These are phyloP conservation scores for Tilletiaria anomala DNA, from an alignment of 1,284 basidiomycete species.

Conservation along the genomic window DNA sequence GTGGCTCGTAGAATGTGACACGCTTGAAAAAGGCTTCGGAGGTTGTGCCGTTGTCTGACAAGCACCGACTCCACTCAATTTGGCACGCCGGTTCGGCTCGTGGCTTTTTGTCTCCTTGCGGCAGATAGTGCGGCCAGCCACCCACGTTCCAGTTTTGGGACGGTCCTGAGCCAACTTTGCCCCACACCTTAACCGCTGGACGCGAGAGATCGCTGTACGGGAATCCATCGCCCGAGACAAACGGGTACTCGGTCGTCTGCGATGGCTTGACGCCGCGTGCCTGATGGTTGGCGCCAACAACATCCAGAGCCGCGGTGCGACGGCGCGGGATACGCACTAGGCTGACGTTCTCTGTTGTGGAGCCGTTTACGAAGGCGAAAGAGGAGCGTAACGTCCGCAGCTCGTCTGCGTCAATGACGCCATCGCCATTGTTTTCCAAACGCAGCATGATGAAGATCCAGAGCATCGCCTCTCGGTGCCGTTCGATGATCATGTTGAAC, in stretches of 20 bases:
- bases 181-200: too few species aligned
- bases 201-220: too few species aligned
- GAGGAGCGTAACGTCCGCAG: neutral
- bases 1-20: constrained; percentile 8
- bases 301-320: too few species aligned
- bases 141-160: too few species aligned
- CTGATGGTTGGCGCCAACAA: neutral
- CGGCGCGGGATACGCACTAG: too few species aligned
- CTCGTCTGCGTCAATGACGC: neutral
- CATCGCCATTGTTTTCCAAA: constrained; percentile 8
- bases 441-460: constrained; percentile 23
- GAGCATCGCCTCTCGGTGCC: constrained; percentile 26
- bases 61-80: neutral
- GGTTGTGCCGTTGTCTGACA: neutral
- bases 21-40: constrained; percentile 10
- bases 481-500: constrained; percentile 18
- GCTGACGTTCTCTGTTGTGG: too few species aligned
- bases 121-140: neutral
- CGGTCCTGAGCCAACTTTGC: too few species aligned
- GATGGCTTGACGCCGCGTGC: too few species aligned
- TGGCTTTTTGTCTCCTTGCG: neutral
- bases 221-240: too few species aligned
- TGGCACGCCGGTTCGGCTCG: neutral
- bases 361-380: too few species aligned
- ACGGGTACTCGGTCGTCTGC: too few species aligned